These are phyloP conservation scores for Dimocarpus longan DNA, from an alignment of 345 rosid species.

Conservation along the genomic window DNA sequence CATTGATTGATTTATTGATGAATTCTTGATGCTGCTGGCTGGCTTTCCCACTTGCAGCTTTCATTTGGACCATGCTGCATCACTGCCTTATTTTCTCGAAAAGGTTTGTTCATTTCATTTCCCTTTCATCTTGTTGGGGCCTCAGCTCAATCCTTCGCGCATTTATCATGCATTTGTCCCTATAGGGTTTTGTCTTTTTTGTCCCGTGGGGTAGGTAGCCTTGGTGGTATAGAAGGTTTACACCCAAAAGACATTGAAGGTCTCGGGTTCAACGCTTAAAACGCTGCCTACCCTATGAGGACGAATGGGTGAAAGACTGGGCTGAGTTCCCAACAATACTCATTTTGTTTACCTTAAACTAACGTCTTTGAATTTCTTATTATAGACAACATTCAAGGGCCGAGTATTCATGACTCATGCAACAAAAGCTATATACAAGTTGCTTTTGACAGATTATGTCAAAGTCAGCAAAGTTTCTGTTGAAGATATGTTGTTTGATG, in stretches of 20 bases:
- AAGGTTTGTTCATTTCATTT: conserved; percentile 53
- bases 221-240: too few relatives aligned
- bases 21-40: background rate
- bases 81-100: conserved; percentile 90
- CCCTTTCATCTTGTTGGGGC: too few relatives aligned
- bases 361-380: conserved; percentile 10
- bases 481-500: conserved; percentile 95
- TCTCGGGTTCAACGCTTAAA: too few relatives aligned
- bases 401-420: conserved; percentile 98
- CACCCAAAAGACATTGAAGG: too few relatives aligned
- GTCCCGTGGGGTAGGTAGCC: too few relatives aligned
- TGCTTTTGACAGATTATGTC: conserved; percentile 86
- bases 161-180: too few relatives aligned
- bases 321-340: too few relatives aligned
- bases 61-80: conserved; percentile 99
- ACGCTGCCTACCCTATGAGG: too few relatives aligned
- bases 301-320: too few relatives aligned
- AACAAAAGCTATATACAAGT: conserved; percentile 89
- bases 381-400: conserved; percentile 85
- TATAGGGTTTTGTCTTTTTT: too few relatives aligned
- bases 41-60: conserved; percentile 59
- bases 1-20: background rate
- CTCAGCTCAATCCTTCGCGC: too few relatives aligned
- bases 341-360: conserved; percentile 5
- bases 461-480: conserved; percentile 98